Conservation (phyloP, 495 filamentous ascomycete genomes). For the Pyronema omphalodes region DNA sequence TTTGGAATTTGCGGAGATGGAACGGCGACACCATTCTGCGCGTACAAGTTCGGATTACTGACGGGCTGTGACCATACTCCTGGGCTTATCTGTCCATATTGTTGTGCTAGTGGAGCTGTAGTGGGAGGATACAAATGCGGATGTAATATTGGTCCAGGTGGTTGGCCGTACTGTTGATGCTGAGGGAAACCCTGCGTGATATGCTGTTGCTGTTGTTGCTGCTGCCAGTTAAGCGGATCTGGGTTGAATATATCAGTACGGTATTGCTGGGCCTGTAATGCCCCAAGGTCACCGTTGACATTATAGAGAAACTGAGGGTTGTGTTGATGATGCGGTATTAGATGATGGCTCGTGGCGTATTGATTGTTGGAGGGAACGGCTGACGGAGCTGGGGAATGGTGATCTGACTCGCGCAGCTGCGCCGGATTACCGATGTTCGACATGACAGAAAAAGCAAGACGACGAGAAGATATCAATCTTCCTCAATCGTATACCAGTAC, state of each 20-base stretch:
- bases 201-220: constrained; percentile 1
- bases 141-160: background rate
- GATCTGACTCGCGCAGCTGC: constrained; percentile 1
- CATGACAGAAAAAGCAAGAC: constrained; percentile 1
- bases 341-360: background rate
- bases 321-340: background rate
- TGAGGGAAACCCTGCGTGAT: background rate
- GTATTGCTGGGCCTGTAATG: background rate
- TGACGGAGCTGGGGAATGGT: background rate
- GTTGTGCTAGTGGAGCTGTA: background rate
- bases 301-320: constrained; percentile 2
- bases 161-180: background rate
- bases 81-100: background rate
- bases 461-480: background rate
- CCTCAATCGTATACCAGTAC: background rate
- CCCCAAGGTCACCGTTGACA: constrained; percentile 2
- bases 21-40: background rate
- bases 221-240: background rate
- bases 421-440: constrained; percentile 1
- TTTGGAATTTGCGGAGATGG: background rate
- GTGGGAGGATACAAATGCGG: background rate
- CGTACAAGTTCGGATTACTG: background rate
- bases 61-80: background rate
- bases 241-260: background rate
- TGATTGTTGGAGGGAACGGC: background rate